Evolutionary conservation across 805 yeast species (phyloP).

Genomic region (Osmozyma mogii): DNA sequence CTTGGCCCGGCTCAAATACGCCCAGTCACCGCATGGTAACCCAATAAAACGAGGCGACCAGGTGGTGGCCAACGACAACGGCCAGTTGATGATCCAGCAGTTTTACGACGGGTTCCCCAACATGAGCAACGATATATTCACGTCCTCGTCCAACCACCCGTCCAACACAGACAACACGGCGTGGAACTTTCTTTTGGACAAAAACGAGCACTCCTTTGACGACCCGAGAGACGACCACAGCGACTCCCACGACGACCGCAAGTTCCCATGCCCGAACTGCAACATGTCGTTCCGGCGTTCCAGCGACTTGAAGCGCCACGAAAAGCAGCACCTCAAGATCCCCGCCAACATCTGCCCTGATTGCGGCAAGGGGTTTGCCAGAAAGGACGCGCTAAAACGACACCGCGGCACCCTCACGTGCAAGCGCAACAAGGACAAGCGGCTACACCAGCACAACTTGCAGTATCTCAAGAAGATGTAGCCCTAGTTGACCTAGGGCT

Average conservation of each 20-base stretch:
- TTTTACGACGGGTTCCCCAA: slow-evolving; percentile 38
- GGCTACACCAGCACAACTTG: slow-evolving; percentile 27
- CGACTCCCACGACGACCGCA: slow-evolving; percentile 16
- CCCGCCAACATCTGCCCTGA: slow-evolving; percentile 68
- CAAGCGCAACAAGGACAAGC: slow-evolving; percentile 57
- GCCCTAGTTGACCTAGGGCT: too few species aligned
- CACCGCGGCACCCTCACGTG: slow-evolving; percentile 72
- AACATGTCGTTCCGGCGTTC: slow-evolving; percentile 57
- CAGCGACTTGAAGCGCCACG: slow-evolving; percentile 66
- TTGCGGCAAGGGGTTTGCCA: slow-evolving; percentile 78
- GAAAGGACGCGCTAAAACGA: slow-evolving; percentile 75
- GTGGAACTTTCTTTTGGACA: slow-evolving; percentile 25
- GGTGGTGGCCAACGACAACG: slow-evolving; percentile 30
- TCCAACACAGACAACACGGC: slow-evolving; percentile 8
- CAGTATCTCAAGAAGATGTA: slow-evolving; percentile 12
- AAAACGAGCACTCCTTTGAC: background rate
- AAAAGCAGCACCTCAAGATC: slow-evolving; percentile 62
- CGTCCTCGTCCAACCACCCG: slow-evolving; percentile 5
- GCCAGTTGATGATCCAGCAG: slow-evolving; percentile 34
- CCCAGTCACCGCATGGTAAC: slow-evolving; percentile 52
- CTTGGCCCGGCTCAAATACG: slow-evolving; percentile 51
- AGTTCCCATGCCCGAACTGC: slow-evolving; percentile 54
- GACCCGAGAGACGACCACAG: slow-evolving; percentile 3
- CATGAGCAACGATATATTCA: slow-evolving; percentile 33
- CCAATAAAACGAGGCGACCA: slow-evolving; percentile 27